Evolutionary conservation across 2,329 filamentous ascomycete species (phyloP), one percentile per base, ranked within the genome.

Genomic region (Penicillium decumbens): DNA sequence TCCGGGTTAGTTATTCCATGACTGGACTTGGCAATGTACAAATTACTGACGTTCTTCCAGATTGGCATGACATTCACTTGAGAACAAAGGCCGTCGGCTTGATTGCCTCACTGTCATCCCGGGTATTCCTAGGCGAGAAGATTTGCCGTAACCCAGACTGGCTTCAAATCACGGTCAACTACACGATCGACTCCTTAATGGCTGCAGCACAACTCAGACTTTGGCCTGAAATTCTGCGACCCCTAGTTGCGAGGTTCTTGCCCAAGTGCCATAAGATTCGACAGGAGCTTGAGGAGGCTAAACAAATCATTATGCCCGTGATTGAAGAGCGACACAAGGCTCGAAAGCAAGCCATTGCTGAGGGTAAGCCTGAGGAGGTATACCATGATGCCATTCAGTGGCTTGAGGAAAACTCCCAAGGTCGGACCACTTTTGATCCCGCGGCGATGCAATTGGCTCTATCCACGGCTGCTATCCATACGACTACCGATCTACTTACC

Each of bases 311-410:
- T 3, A 23, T 6, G 2, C 51, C 51, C 0, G n/a, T 54, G 1
- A 5, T 54, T 6, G 35, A 46, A 12, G 28, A 49, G 25, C n/a
- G 20, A 23, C 20, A 23, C 20, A 23, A 23, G 20, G 20, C 20
- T 4, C 20, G 20, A 23, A 23, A 23, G 20, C 20, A 23, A 23
- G 20, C 20, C 20, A 23, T 23, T 23, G 20, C 20, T 23, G 20
- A 23, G 20, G 41, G 41, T 12, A 50, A 54, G 10, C n/a, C 32
- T 2, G 37, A 49, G 4, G 24, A 50, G 2, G n/a, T 15, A 3
- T 56, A 57, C 29, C 30, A 47, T 7, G 59, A 66, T 25, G 54
- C 59, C 0, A 53, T 64, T 24, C 43, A 64, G 4, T 66, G 61
- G 63, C 47, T 58, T 37, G 64, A 67, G 23, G 50, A 62, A 32